Percentiles rank a stretch among this genome's conserved stretches.
Evolutionary conservation across 805 yeast genomes (phyloP).

Genomic region (Ogataea pini): DNA sequence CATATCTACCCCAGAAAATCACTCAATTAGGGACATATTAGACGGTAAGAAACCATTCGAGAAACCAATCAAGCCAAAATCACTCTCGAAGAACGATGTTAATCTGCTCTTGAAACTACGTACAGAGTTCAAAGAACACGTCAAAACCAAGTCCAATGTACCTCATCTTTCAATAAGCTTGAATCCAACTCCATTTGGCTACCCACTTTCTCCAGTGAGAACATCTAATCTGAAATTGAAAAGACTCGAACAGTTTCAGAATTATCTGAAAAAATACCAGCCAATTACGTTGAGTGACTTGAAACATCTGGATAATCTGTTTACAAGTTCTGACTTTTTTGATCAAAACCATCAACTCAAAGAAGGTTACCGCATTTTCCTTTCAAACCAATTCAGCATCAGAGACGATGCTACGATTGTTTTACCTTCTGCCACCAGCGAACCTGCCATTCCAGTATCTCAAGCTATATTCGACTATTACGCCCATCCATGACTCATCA

Average conservation of each 20-base stretch:
- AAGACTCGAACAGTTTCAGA: slow-evolving; percentile 18
- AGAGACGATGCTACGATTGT: slow-evolving; percentile 19
- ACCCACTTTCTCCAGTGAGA: slow-evolving; percentile 22
- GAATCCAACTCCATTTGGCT: slow-evolving; percentile 26
- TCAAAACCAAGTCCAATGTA: slow-evolving; percentile 15
- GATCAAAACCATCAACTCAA: background rate
- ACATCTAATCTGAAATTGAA: slow-evolving; percentile 19
- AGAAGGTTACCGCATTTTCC: slow-evolving; percentile 21
- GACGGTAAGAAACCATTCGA: slow-evolving; percentile 2
- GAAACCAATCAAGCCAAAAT: background rate
- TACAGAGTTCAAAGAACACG: slow-evolving; percentile 13
- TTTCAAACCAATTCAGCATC: slow-evolving; percentile 14
- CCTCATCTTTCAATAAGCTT: slow-evolving; percentile 17
- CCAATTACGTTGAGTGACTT: slow-evolving; percentile 24
- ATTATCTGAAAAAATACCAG: slow-evolving; percentile 13
- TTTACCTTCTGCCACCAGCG: slow-evolving; percentile 8
- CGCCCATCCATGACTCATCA: slow-evolving; percentile 3
- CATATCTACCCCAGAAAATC: slow-evolving; percentile 10
- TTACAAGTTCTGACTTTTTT: background rate
- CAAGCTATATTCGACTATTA: slow-evolving; percentile 14
- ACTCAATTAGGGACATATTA: slow-evolving; percentile 9
- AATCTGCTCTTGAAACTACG: slow-evolving; percentile 11
- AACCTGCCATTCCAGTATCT: slow-evolving; percentile 13
- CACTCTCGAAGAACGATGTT: background rate
- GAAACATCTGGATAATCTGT: slow-evolving; percentile 17